phyloP scores from a whole-genome alignment of 805 yeast genomes.

The Wickerhamia fluorescens region DNA sequence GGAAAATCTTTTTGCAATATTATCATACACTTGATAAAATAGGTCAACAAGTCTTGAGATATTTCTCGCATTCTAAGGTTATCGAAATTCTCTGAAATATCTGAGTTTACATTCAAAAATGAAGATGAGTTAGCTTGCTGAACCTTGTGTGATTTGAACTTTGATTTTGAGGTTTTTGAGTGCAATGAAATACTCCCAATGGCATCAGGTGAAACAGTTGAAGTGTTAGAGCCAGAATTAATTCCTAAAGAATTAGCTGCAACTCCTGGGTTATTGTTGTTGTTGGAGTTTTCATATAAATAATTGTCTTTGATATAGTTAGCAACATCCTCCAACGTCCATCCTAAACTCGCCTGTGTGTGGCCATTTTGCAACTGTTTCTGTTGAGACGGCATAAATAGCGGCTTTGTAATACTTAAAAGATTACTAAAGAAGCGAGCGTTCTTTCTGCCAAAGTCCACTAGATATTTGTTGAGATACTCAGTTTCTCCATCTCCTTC shows the following conservation, averaged over 20 bases:
- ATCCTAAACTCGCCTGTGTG: conserved; percentile 15
- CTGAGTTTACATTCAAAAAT: conserved; percentile 7
- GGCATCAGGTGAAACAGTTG: neutral
- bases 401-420: conserved; percentile 14
- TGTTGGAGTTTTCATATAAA: neutral
- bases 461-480: conserved; percentile 9
- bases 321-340: conserved; percentile 24
- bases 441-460: conserved; percentile 13
- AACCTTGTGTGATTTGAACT: conserved; percentile 4
- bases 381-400: conserved; percentile 20
- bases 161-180: conserved; percentile 3
- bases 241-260: neutral
- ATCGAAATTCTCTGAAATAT: conserved; percentile 11
- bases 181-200: neutral
- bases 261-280: neutral
- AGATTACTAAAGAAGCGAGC: conserved; percentile 14
- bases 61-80: conserved; percentile 23
- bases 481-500: conserved; percentile 5
- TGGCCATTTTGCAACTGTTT: conserved; percentile 14
- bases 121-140: conserved; percentile 8
- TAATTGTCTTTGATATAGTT: conserved; percentile 14
- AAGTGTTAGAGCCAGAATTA: neutral
- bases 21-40: conserved; percentile 17
- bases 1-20: conserved; percentile 16
- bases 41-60: conserved; percentile 19